Percentiles rank a stretch among this genome's conserved stretches.
phyloP scores from a whole-genome alignment of 768 basidiomycete species.

The Phlebiopsis gigantea region DNA sequence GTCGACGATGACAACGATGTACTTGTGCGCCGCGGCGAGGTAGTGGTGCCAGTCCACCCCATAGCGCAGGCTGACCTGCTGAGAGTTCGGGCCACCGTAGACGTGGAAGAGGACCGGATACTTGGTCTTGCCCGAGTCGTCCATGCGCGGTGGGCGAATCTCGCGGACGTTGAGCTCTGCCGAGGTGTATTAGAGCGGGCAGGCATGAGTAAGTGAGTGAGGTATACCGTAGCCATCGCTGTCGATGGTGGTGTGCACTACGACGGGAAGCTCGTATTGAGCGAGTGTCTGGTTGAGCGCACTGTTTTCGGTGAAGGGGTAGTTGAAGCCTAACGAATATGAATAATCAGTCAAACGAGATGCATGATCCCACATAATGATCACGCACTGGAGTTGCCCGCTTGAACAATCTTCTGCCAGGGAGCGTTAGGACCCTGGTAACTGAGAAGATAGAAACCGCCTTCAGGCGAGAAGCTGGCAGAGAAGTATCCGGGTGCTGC shows the following conservation, averaged over 20 bases:
- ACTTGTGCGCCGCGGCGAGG: conserved; percentile 74
- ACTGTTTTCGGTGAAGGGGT: conserved; percentile 68
- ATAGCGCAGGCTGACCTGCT: conserved; percentile 66
- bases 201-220: background rate
- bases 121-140: conserved; percentile 90
- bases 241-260: conserved; percentile 65
- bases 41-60: conserved; percentile 83
- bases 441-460: conserved; percentile 75
- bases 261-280: conserved; percentile 67
- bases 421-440: conserved; percentile 83
- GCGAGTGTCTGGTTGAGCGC: conserved; percentile 55
- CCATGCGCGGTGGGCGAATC: conserved; percentile 88
- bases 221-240: conserved; percentile 75
- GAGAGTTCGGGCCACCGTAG: conserved; percentile 91
- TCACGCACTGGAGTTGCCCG: conserved; percentile 40
- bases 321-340: conserved; percentile 54
- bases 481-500: conserved; percentile 51
- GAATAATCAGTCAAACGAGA: background rate
- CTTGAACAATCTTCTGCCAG: conserved; percentile 75
- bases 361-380: background rate
- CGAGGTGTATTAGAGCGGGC: conserved; percentile 2
- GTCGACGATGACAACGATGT: conserved; percentile 85
- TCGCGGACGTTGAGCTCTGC: conserved; percentile 87
- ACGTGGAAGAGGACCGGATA: conserved; percentile 93
- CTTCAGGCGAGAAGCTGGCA: conserved; percentile 77